These are phyloP conservation scores for Didymellaceae sp. DNA, from an alignment of 2,329 filamentous ascomycete species.

Conservation along the genomic window DNA sequence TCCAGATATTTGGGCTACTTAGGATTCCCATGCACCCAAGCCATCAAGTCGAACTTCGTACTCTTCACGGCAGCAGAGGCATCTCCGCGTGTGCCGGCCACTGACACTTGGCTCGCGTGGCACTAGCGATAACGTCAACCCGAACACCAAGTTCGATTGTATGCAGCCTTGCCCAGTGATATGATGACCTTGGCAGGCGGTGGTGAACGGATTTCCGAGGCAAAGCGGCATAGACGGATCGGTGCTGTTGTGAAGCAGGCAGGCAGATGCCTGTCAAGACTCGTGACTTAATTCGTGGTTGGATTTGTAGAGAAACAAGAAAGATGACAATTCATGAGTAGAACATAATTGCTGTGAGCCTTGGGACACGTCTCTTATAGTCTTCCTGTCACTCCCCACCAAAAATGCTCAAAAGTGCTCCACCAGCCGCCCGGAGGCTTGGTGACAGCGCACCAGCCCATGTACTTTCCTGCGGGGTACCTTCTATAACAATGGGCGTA, in stretches of 20 bases:
- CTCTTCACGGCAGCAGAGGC: not conserved
- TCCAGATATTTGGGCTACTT: no score
- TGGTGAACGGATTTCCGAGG: not conserved
- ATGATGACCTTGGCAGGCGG: conserved; percentile 7
- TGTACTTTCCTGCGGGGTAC: not conserved
- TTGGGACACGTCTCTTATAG: no score
- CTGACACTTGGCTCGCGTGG: conserved; percentile 17
- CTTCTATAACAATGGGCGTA: not conserved
- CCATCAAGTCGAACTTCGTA: not conserved
- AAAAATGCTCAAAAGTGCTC: conserved; percentile 14
- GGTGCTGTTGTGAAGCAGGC: not conserved
- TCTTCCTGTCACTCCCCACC: not conserved
- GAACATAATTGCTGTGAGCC: no score
- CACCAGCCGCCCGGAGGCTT: not conserved
- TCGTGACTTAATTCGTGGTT: not conserved
- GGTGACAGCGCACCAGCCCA: not conserved
- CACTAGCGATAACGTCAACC: conserved; percentile 15
- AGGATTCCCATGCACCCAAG: no score
- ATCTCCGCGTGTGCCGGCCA: conserved; percentile 8
- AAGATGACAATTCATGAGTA: no score
- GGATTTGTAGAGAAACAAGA: not conserved
- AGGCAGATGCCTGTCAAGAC: not conserved
- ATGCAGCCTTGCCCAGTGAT: conserved; percentile 13
- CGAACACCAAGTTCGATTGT: not conserved
- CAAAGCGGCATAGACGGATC: conserved; percentile 8